Evolutionary conservation across 164 flowering plant species (phyloP), one percentile per base, ranked within the genome.

Genomic region (Buxus sempervirens): DNA sequence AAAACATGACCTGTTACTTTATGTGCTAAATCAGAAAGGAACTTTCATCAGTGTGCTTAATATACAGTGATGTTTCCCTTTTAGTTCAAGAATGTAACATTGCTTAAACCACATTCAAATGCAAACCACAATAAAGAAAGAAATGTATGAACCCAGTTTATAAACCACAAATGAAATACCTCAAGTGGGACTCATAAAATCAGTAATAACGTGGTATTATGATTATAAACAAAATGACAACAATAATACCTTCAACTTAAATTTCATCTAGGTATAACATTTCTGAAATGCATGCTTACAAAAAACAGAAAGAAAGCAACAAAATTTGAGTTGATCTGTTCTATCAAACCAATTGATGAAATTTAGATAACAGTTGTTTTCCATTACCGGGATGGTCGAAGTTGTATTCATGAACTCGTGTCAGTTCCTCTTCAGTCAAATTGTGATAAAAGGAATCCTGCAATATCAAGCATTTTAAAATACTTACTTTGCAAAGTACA

Each of bases 361-460:
- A 22, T 57, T 27, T 64, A 5, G 2, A 26, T 36, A 19, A 23
- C 32, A 45, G 38, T 27, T 18, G 51, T 63, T 24, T 62, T 25
- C 24, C 62, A 54, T 78, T 74, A 90, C 96, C 93, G 75, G 93
- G 98, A 82, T 95, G 98, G 72, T 92, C 98, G 83, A 92, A 94
- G 76, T 94, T 94, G 84, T 88, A 91, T 20, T 94, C 98, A 78
- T 91, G 83, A 75, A 86, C 98, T 73, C 78, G 76, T 66, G 65
- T 60, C 71, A 90, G 81, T 79, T 95, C 97, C 73, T 90, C 91
- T 69, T 85, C 83, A 14, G 84, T 79, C 79, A 95, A 80, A 79
- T 82, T 83, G 69, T 88, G 87, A 79, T 95, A 95, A 71, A 95
- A 95, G 9, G 99, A 95, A 76, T 95, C 98, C 98, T 95, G 90